Evolutionary conservation across 306 rosid species (phyloP).

Genomic region (Cotoneaster glaucophyllus): DNA sequence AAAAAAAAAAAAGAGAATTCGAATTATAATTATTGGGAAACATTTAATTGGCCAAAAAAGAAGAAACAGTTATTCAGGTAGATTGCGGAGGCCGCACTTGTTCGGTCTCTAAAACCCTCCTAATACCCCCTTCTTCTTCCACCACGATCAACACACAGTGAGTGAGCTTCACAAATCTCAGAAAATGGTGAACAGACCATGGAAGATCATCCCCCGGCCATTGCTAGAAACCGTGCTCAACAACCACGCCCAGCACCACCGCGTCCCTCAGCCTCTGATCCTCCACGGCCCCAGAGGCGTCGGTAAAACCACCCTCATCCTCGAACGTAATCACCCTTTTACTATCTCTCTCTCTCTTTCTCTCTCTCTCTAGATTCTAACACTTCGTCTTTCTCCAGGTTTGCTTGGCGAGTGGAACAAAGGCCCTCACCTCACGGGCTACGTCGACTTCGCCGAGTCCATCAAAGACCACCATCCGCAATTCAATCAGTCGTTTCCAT

Average conservation of each 20-base stretch:
- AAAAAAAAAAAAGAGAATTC: no score
- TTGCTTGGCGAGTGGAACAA: conserved; percentile 72
- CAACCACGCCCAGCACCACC: conserved; percentile 89
- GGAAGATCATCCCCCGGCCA: conserved; percentile 81
- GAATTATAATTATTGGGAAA: no score
- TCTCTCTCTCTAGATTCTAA: neutral
- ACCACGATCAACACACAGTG: neutral
- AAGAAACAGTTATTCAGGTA: neutral
- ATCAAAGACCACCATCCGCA: conserved; percentile 49
- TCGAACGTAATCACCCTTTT: conserved; percentile 42
- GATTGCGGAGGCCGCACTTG: neutral
- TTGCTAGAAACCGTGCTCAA: conserved; percentile 74
- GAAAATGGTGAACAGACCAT: conserved; percentile 61
- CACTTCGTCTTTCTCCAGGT: conserved; percentile 31
- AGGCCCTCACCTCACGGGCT: conserved; percentile 86
- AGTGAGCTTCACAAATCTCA: neutral
- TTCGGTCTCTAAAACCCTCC: conserved; percentile 37
- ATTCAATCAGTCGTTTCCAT: conserved; percentile 44
- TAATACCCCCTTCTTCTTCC: conserved; percentile 5
- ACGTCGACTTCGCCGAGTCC: conserved; percentile 73
- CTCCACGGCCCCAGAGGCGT: conserved; percentile 95
- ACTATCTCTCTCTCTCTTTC: neutral
- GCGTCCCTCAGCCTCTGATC: conserved; percentile 70
- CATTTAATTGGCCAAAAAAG: neutral
- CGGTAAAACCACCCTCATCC: conserved; percentile 89